Evolutionary conservation across 805 yeast genomes (phyloP), one percentile per base, ranked within the genome.

Genomic region (Yamadazyma nakazawae): DNA sequence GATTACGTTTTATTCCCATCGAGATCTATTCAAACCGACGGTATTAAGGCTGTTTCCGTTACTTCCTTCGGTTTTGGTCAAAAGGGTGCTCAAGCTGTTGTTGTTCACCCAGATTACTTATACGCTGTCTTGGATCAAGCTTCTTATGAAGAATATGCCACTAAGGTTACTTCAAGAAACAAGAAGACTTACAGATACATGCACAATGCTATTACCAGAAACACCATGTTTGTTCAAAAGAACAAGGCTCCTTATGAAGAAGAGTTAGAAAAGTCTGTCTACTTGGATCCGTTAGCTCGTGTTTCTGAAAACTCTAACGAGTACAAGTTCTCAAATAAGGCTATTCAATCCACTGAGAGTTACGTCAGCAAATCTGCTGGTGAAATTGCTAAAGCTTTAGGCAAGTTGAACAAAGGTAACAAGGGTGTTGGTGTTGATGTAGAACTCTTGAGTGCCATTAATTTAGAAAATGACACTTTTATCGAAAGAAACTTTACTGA

Each of bases 41-140:
- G 99, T 67, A 79, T 94, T 66, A 94, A 92, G 78, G 99, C 99
- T 50, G 96, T 88, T 47, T 88, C 97, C 34, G 82, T 94, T 42
- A 94, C 98, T 5, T 94, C 99, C 2, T 94, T 94, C 67, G 99
- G 99, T 68, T 94, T 94, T 68, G 99, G 99, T 67, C 99, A 94
- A 76, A 94, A 94, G 79, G 99, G 99, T 75, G 99, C 90, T 47
- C 96, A 90, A 70, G 97, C 96, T 40, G 72, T 94, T 66, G 86
- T 83, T 47, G 78, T 94, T 54, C 95, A 92, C 74, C 87, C 97
- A 51, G 97, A 92, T 71, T 94, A 90, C 80, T 78, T 95, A 70
- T 89, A 73, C 66, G 95, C 95, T 51, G 82, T 88, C 31, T 78
- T 94, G 63, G 84, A 84, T 62, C 79, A 80, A 68, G 64, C 72